These are phyloP conservation scores for Gnaphalium uliginosum DNA, from an alignment of 129 eudicot genomes.

Conservation along the genomic window DNA sequence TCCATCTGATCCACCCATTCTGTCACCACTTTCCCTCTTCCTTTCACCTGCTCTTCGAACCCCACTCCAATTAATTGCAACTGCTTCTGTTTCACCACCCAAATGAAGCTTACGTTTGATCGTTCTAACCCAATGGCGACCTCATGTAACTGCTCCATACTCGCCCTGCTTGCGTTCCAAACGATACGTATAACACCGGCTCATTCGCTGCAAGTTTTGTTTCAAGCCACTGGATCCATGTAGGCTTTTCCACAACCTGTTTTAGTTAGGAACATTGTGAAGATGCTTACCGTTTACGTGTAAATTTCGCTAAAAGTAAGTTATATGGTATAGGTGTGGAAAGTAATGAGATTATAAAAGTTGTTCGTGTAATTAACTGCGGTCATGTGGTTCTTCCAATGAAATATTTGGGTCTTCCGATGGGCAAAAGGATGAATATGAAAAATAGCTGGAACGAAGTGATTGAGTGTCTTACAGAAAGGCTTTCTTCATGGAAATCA, in stretches of 20 bases:
- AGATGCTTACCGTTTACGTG: neutral
- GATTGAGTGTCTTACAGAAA: neutral
- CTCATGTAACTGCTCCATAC: constrained; percentile 45
- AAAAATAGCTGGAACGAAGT: neutral
- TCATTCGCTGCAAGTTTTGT: constrained; percentile 27
- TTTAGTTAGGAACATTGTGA: too few relatives aligned
- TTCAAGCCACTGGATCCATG: constrained; percentile 51
- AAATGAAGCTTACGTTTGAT: constrained; percentile 47
- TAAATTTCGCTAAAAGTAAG: neutral
- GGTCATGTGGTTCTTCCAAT: neutral
- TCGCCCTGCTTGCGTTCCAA: constrained; percentile 61
- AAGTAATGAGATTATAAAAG: neutral
- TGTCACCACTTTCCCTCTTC: constrained; percentile 51
- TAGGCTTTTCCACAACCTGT: constrained; percentile 20
- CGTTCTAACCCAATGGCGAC: constrained; percentile 53
- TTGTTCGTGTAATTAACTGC: too few relatives aligned
- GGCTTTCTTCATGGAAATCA: neutral
- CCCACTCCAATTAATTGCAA: constrained; percentile 15
- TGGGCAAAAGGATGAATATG: neutral
- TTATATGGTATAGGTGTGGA: neutral
- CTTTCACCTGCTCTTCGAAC: constrained; percentile 42
- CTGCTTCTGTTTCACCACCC: constrained; percentile 42
- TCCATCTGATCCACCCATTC: constrained; percentile 61
- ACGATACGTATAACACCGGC: constrained; percentile 55
- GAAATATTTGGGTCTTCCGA: neutral